Percentiles rank a stretch among this genome's conserved stretches.
Evolutionary conservation across 192 early-diverging fungal species (phyloP).

Genomic region (Ramicandelaber brevisporus): DNA sequence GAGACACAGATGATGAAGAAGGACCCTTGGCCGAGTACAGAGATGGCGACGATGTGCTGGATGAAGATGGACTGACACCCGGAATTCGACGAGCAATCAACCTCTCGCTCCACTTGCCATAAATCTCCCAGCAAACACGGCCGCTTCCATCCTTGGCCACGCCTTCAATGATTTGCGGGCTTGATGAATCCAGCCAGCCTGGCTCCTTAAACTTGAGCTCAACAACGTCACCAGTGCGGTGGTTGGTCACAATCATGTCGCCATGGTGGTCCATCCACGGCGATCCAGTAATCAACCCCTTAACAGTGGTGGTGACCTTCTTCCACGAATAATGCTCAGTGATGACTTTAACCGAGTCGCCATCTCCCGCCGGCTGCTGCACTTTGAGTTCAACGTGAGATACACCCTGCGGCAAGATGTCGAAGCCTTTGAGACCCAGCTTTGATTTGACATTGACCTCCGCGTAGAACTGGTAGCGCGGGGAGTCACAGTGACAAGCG

Average conservation of each 20-base stretch:
- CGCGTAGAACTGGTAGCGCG: constrained; percentile 56
- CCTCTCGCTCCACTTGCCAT: constrained; percentile 37
- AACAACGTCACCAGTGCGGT: constrained; percentile 57
- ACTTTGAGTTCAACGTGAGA: constrained; percentile 59
- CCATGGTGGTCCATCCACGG: constrained; percentile 70
- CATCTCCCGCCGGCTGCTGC: constrained; percentile 7
- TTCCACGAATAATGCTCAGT: constrained; percentile 67
- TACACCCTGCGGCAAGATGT: constrained; percentile 50
- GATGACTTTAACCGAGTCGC: constrained; percentile 22
- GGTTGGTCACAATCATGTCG: constrained; percentile 58
- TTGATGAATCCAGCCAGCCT: constrained; percentile 40
- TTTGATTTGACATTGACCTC: constrained; percentile 69
- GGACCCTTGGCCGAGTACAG: too few relatives aligned
- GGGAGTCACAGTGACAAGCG: constrained; percentile 64
- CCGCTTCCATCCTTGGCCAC: constrained; percentile 20
- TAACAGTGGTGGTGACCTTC: constrained; percentile 65
- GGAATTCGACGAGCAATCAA: constrained; percentile 22
- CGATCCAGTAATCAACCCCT: constrained; percentile 64
- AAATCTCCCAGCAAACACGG: constrained; percentile 27
- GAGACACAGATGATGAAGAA: too few relatives aligned
- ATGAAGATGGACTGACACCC: constrained; percentile 4
- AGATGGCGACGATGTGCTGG: too few relatives aligned
- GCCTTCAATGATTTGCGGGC: constrained; percentile 30
- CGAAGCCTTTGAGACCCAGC: constrained; percentile 68
- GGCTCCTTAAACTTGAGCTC: constrained; percentile 51